Evolutionary conservation across 305 asterid genomes (phyloP).

Genomic region (Caryopteris hybrid): DNA sequence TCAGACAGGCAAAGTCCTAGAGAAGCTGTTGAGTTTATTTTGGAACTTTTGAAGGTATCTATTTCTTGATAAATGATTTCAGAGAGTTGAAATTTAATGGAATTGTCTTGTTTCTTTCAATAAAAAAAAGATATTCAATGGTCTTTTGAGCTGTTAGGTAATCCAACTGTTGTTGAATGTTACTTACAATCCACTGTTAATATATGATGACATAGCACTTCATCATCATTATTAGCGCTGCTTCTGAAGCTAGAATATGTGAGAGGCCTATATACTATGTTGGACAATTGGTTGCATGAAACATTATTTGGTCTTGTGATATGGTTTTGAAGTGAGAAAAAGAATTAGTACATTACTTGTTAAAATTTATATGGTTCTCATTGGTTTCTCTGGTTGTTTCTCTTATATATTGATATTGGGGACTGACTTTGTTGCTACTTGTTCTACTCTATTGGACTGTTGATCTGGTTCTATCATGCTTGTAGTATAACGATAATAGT

Average conservation of each 20-base stretch:
- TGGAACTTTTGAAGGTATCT: constrained; percentile 91
- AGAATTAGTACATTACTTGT: neutral
- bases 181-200: constrained; percentile 4
- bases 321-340: too few species aligned
- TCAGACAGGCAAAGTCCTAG: constrained; percentile 90
- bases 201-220: neutral
- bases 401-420: neutral
- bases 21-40: constrained; percentile 97
- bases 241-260: neutral
- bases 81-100: constrained; percentile 9
- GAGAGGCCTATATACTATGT: neutral
- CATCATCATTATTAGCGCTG: neutral
- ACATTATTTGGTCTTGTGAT: too few species aligned
- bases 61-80: constrained; percentile 10
- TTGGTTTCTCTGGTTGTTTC: constrained; percentile 1
- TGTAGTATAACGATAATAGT: constrained; percentile 91
- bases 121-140: too few species aligned
- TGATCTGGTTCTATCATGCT: constrained; percentile 13
- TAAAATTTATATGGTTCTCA: neutral
- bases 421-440: neutral
- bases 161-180: neutral
- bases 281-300: neutral
- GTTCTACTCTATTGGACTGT: constrained; percentile 13
- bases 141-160: constrained; percentile 4
- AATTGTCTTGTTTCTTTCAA: too few species aligned